These are phyloP conservation scores for Erodium maritimum DNA, from an alignment of 345 rosid genomes.

Conservation along the genomic window DNA sequence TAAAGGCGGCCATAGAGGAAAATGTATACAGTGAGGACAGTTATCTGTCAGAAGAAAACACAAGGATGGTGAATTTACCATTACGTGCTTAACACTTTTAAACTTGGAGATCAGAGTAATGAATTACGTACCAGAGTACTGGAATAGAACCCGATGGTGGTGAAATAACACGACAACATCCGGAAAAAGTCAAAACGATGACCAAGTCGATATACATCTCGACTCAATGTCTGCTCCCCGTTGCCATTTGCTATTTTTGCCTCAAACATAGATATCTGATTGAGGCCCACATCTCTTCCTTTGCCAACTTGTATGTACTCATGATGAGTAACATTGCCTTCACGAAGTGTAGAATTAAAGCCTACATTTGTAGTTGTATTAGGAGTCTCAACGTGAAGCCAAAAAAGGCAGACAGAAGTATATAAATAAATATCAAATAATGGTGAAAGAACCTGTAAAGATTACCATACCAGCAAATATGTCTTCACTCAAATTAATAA, in stretches of 20 bases:
- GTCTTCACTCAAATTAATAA: constrained; percentile 92
- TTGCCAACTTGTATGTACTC: constrained; percentile 99
- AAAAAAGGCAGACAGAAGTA: constrained; percentile 5
- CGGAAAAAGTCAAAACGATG: constrained; percentile 98
- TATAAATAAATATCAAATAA: not conserved
- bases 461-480: constrained; percentile 74
- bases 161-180: constrained; percentile 95
- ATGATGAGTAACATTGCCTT: constrained; percentile 99
- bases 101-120: no score
- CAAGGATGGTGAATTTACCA: not conserved
- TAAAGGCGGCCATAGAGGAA: constrained; percentile 59
- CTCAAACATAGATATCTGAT: constrained; percentile 99
- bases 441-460: no score
- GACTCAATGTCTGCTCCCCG: constrained; percentile 96
- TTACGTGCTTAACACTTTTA: no score
- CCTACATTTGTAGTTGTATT: constrained; percentile 31
- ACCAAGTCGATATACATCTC: constrained; percentile 94
- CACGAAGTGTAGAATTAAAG: constrained; percentile 96
- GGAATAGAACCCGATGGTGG: constrained; percentile 96
- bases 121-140: constrained; percentile 60
- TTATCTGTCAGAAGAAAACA: constrained; percentile 48
- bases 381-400: not conserved
- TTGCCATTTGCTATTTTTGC: constrained; percentile 98
- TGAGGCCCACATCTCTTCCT: constrained; percentile 97
- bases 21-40: constrained; percentile 63